Conservation (phyloP, 73 alveolate genomes). For the Tetrahymena borealis region DNA sequence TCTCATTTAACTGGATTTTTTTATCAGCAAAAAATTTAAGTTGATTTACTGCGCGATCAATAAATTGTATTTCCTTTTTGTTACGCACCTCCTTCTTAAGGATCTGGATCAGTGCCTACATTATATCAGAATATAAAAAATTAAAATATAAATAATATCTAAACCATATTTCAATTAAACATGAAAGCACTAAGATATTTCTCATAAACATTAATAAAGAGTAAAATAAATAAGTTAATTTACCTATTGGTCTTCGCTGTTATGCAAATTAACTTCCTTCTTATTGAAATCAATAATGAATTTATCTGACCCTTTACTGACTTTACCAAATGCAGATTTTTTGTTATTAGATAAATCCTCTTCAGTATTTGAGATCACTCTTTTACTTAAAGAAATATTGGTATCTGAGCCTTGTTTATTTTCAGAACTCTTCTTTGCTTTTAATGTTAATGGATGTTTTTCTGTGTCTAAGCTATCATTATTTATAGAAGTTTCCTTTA, state of each 20-base stretch:
- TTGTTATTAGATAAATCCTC: neutral
- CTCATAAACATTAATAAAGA: neutral
- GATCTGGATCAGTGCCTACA: neutral
- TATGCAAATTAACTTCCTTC: neutral
- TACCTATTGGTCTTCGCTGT: neutral
- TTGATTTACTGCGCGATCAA: neutral
- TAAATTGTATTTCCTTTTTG: neutral
- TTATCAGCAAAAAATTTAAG: neutral
- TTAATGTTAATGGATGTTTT: neutral
- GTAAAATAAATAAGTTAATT: neutral
- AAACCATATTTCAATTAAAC: neutral
- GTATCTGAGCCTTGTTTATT: neutral
- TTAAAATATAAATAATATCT: neutral
- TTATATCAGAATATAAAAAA: too few species aligned
- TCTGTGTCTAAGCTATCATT: neutral
- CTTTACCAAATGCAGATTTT: neutral
- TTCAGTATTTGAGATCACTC: neutral
- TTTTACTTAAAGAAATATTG: neutral
- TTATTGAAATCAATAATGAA: neutral
- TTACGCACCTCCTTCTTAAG: neutral
- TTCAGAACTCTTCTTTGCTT: neutral
- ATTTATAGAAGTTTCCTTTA: neutral
- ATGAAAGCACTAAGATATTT: neutral
- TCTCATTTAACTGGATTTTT: neutral
- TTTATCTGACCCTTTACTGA: neutral